phyloP scores from a whole-genome alignment of 2,329 filamentous ascomycete species.

The Cyphellophora europaea region DNA sequence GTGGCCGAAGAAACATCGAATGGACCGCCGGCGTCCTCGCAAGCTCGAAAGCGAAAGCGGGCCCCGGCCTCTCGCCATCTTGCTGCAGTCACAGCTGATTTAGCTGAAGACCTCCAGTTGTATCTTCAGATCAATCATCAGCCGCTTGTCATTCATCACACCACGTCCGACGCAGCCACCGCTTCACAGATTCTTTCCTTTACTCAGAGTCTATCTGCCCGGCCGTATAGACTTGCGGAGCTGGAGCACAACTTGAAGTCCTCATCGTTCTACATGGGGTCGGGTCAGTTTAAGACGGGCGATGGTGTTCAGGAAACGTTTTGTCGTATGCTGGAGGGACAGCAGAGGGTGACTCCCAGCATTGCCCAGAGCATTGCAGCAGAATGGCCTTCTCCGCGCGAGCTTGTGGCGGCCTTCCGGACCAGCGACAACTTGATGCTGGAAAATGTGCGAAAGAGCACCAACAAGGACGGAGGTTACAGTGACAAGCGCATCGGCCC shows the following conservation, averaged over 20 bases:
- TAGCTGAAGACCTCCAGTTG: conserved; percentile 62
- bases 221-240: conserved; percentile 53
- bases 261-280: conserved; percentile 67
- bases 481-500: conserved; percentile 37
- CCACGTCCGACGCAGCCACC: conserved; percentile 49
- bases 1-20: conserved; percentile 26
- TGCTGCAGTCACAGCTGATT: conserved; percentile 53
- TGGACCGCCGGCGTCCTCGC: conserved; percentile 17
- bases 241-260: conserved; percentile 40
- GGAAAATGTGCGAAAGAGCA: conserved; percentile 49
- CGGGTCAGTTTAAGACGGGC: conserved; percentile 64
- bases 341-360: conserved; percentile 60
- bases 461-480: conserved; percentile 36
- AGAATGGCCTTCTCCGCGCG: conserved; percentile 49
- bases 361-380: conserved; percentile 61
- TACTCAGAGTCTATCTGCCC: conserved; percentile 69
- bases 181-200: conserved; percentile 65
- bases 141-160: conserved; percentile 59
- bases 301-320: conserved; percentile 55
- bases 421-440: conserved; percentile 39
- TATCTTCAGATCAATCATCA: conserved; percentile 59
- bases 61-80: conserved; percentile 31
- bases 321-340: conserved; percentile 66
- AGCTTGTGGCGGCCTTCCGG: conserved; percentile 51
- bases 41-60: conserved; percentile 23